Evolutionary conservation across 2,329 filamentous ascomycete genomes (phyloP).

Genomic region (Colletotrichum truncatum): DNA sequence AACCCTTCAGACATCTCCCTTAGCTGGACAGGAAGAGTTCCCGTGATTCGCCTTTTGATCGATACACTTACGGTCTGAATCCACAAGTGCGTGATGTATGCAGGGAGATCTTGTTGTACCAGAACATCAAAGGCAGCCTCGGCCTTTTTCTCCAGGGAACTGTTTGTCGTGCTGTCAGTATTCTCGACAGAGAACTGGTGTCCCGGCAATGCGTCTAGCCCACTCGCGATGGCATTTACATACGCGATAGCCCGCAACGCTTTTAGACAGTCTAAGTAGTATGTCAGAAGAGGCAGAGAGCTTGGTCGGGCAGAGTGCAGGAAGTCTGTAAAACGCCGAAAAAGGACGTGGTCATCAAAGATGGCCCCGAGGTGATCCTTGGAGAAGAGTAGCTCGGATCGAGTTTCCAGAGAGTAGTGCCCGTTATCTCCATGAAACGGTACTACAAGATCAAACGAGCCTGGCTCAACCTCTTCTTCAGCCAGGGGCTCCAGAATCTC

Average conservation of each 20-base stretch:
- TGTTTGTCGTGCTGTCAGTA: conserved; percentile 64
- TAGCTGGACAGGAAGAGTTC: conserved; percentile 70
- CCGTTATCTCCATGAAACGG: conserved; percentile 32
- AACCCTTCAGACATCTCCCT: conserved; percentile 77
- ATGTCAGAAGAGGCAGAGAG: conserved; percentile 73
- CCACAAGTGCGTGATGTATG: conserved; percentile 76
- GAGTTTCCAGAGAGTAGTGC: conserved; percentile 66
- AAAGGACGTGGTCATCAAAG: conserved; percentile 69
- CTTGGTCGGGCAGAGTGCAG: conserved; percentile 66
- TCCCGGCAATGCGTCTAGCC: conserved; percentile 64
- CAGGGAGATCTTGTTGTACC: conserved; percentile 74
- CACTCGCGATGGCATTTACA: conserved; percentile 72
- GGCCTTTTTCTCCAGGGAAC: conserved; percentile 68
- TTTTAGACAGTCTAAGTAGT: conserved; percentile 78
- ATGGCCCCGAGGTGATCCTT: conserved; percentile 71
- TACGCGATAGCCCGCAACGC: conserved; percentile 77
- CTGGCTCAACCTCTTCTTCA: conserved; percentile 46
- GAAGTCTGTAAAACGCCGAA: conserved; percentile 75
- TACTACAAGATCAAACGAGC: conserved; percentile 47
- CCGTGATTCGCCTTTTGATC: conserved; percentile 73
- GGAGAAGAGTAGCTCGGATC: conserved; percentile 73
- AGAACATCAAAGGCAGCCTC: conserved; percentile 71
- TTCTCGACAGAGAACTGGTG: conserved; percentile 63
- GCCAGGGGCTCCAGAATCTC: conserved; percentile 46
- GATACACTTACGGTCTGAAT: conserved; percentile 75